These are phyloP conservation scores for Nothophaeocryptopus gaeumannii DNA, from an alignment of 2,329 filamentous ascomycete species.

Conservation along the genomic window DNA sequence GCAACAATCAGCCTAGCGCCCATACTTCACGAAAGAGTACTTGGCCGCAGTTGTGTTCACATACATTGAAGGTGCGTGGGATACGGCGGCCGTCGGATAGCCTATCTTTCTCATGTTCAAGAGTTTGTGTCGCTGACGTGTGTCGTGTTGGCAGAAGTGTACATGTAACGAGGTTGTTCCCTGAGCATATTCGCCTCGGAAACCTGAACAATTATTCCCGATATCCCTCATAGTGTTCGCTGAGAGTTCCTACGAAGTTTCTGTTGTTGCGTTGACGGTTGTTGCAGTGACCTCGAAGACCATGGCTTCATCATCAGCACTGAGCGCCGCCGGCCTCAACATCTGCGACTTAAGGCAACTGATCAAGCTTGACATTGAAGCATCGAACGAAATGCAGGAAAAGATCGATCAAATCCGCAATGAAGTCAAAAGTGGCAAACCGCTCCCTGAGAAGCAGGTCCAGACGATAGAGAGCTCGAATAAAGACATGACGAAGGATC, in stretches of 20 bases:
- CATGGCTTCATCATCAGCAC: slow-evolving; percentile 11
- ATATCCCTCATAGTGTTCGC: neutral
- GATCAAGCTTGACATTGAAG: slow-evolving; percentile 22
- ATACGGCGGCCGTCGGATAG: neutral
- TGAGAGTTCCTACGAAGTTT: neutral
- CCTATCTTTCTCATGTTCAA: too few species aligned
- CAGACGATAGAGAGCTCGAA: slow-evolving; percentile 20
- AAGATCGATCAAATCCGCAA: slow-evolving; percentile 23
- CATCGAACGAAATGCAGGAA: slow-evolving; percentile 21
- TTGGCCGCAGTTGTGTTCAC: neutral
- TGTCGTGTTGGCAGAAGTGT: slow-evolving; percentile 17
- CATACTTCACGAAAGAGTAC: neutral
- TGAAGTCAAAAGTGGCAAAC: slow-evolving; percentile 16
- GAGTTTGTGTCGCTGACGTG: slow-evolving; percentile 14
- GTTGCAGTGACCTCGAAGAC: neutral
- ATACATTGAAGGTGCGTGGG: slow-evolving; percentile 1
- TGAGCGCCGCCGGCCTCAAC: slow-evolving; percentile 16
- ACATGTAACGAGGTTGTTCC: slow-evolving; percentile 14
- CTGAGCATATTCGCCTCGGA: neutral
- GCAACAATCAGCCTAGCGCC: slow-evolving; percentile 6
- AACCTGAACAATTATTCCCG: neutral
- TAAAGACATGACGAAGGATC: slow-evolving; percentile 26
- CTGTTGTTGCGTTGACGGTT: neutral
- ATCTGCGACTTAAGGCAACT: slow-evolving; percentile 21
- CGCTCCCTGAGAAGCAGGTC: slow-evolving; percentile 14